Base-by-base conservation (phyloP, 805 yeast genomes). In the Hermanozyma aechmeae region DNA sequence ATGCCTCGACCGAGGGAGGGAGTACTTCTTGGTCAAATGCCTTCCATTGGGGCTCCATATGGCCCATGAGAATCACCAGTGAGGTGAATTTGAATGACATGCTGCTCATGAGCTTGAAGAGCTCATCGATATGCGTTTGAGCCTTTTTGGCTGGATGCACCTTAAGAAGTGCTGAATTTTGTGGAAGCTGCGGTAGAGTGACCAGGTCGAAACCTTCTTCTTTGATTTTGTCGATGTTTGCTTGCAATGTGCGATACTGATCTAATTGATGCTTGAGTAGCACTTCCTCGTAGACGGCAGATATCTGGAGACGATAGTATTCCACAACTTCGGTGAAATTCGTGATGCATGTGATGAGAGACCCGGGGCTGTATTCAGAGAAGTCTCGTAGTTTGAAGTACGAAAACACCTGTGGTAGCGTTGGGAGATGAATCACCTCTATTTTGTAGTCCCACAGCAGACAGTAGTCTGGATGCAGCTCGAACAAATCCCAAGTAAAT, bases 241-340 rank as follows among this genome's bases (percentile, higher is more conserved):
- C 33, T 3, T 56, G 24, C 7, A 49, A 30, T 2, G 30, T 28
- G 6, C 38, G 20, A 30, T 57, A 48, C 24, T 50, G 45, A 13
- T 43, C 50, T 13, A 56, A 43, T 27, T 59, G 63, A 30, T 47
- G 47, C 28, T 50, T 50, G 8, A 60, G 39, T 10, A 62, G 34
- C 2, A 44, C 23, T 26, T 56, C 59, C 38, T 61, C 64, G 30
- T 61, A 50, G 11, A 49, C 34, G 2, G 58, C 44, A 2, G 56
- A 39, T 4, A 58, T 29, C 32, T 61, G 61, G 16, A 52, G 40
- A 19, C 48, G 50, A 34, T 61, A 61, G 15, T 49, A 33, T 24
- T 61, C 66, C 4, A 58, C 25, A 15, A 53, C 20, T 18, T 61
- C 64, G 36, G 60, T 65, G 35, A 58, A 50, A 23, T 50, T 49